phyloP scores from a whole-genome alignment of 2,329 filamentous ascomycete genomes.

The Sclerotinia glacialis region DNA sequence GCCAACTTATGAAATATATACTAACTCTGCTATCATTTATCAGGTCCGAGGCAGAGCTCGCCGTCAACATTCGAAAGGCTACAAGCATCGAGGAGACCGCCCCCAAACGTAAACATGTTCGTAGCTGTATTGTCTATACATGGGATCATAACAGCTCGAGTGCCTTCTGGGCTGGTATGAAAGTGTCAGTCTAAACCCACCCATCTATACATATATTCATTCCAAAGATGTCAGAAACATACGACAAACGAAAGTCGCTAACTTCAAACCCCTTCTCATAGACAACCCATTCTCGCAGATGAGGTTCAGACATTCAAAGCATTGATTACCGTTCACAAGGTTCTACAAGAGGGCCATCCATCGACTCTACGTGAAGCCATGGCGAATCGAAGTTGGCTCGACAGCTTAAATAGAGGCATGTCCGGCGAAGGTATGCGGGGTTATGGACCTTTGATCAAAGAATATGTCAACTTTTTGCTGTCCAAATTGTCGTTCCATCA shows the following conservation, averaged over 20 bases:
- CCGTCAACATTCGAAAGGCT: constrained; percentile 68
- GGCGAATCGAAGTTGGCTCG: constrained; percentile 84
- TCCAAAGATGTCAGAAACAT: constrained; percentile 18
- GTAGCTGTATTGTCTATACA: constrained; percentile 96
- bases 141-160: constrained; percentile 97
- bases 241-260: constrained; percentile 16
- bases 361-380: constrained; percentile 84
- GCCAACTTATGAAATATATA: constrained; percentile 3
- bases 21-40: constrained; percentile 22
- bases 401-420: constrained; percentile 82
- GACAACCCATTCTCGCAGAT: constrained; percentile 95
- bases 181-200: constrained; percentile 66
- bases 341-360: constrained; percentile 94
- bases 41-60: constrained; percentile 66
- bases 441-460: constrained; percentile 88
- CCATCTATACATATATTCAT: not conserved
- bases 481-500: constrained; percentile 96
- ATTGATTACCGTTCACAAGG: constrained; percentile 94
- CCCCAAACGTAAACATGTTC: constrained; percentile 86
- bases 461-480: constrained; percentile 94
- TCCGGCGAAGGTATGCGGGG: constrained; percentile 81
- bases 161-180: constrained; percentile 97
- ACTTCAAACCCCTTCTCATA: constrained; percentile 42
- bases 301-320: constrained; percentile 99
- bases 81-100: constrained; percentile 67